Evolutionary conservation across 2,329 filamentous ascomycete species (phyloP), one percentile per base, ranked within the genome.

Genomic region (Lanzia echinophila): DNA sequence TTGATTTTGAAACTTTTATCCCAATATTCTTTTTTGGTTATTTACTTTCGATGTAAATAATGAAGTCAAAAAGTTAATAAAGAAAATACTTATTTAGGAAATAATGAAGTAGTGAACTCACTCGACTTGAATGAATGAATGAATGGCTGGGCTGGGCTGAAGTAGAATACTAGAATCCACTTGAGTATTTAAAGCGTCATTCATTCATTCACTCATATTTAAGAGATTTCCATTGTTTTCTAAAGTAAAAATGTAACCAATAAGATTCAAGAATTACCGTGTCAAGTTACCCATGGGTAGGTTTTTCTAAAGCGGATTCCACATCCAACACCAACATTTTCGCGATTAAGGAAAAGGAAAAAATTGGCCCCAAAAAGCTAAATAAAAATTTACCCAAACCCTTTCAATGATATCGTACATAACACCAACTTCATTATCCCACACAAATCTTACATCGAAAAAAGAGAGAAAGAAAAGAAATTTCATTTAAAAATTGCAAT

Each of bases 271-370:
- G 24, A 28, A 28, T 28, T 4, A 28, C 24, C 24, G 24, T 39
- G 11, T 12, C 19, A 22, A n/a, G n/a, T 33, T 10, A 19, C 6
- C 31, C 17, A 33, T 33, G n/a, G 34, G 12, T 38, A 32, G 24
- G 17, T 24, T 28, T 28, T 17, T 38, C n/a, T 13, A 31, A 32
- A n/a, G 17, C 3, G 32, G n/a, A 42, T n/a, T n/a, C n/a, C n/a
- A n/a, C n/a, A n/a, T n/a, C n/a, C n/a, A n/a, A 49, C n/a, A 19
- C 34, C 34, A 49, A 31, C 34, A 41, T 20, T 50, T 50, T 43
- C 38, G 47, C 38, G 47, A 33, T 20, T 20, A 41, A 41, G 38
- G 31, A 31, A 47, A 36, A 50, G 17, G 42, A 36, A 42, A 50
- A 44, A 41, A n/a, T 7, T 20, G 11, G 22, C 20, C 28, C 13